These are phyloP conservation scores for Diaporthe eres DNA, from an alignment of 2,329 filamentous ascomycete species.

Conservation along the genomic window DNA sequence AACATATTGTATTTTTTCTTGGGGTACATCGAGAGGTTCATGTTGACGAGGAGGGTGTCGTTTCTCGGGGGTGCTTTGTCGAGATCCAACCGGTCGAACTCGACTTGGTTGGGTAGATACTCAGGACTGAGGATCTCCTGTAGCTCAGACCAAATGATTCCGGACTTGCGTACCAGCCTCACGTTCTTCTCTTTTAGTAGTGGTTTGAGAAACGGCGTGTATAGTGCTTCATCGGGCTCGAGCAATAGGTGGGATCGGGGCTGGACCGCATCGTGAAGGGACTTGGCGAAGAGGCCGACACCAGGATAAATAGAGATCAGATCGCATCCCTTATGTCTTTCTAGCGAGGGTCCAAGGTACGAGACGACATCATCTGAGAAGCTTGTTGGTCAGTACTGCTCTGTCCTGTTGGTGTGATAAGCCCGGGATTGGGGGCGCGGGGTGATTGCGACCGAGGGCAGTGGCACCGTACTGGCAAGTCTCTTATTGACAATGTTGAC, in stretches of 20 bases:
- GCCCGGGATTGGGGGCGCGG: not conserved
- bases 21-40: constrained; percentile 73
- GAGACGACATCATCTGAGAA: constrained; percentile 74
- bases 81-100: constrained; percentile 50
- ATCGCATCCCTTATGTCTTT: constrained; percentile 82
- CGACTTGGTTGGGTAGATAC: constrained; percentile 69
- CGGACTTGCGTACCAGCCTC: constrained; percentile 67
- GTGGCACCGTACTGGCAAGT: constrained; percentile 39
- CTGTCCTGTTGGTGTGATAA: not conserved
- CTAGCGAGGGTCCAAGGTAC: constrained; percentile 78
- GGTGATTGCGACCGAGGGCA: not conserved
- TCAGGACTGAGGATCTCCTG: constrained; percentile 64
- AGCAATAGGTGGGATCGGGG: constrained; percentile 88
- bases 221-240: constrained; percentile 76
- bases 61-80: constrained; percentile 66
- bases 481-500: constrained; percentile 67
- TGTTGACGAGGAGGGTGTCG: constrained; percentile 79
- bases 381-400: constrained; percentile 48
- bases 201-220: constrained; percentile 71
- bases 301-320: constrained; percentile 91
- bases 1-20: constrained; percentile 65
- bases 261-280: constrained; percentile 80
- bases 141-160: constrained; percentile 74
- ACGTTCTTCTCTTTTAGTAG: constrained; percentile 66
- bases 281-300: constrained; percentile 81